phyloP scores from a whole-genome alignment of 208 protist genomes.

The Leishmania tarentolae region DNA sequence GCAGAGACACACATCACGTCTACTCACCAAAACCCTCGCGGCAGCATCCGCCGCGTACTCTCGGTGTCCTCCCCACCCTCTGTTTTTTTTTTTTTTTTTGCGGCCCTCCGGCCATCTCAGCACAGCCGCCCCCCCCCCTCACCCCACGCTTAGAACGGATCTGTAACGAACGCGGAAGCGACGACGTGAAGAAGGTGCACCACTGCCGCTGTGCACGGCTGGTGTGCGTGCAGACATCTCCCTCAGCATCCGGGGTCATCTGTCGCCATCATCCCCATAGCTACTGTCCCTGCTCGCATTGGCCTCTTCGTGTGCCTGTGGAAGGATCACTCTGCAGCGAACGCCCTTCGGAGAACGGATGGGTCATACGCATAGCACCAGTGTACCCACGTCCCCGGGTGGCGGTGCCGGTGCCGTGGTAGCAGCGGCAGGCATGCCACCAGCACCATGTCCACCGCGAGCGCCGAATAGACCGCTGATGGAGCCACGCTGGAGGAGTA shows the following conservation, averaged over 20 bases:
- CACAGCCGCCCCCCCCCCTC: neutral
- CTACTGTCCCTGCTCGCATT: neutral
- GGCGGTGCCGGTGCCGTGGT: neutral
- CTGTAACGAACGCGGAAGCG: neutral
- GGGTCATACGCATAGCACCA: slow-evolving; percentile 15
- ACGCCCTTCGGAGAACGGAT: neutral
- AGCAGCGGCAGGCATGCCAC: too few relatives aligned
- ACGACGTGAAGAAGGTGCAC: neutral
- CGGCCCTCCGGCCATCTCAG: too few relatives aligned
- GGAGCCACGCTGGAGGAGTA: neutral
- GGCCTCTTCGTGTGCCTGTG: neutral
- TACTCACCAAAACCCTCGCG: neutral
- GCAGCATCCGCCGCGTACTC: neutral
- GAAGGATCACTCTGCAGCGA: neutral
- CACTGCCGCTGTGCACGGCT: too few relatives aligned
- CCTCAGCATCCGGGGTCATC: neutral
- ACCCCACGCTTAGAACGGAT: neutral
- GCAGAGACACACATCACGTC: neutral
- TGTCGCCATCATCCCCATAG: neutral
- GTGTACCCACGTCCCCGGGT: neutral
- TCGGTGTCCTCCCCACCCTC: too few relatives aligned
- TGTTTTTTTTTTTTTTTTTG: too few relatives aligned
- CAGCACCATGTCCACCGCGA: neutral
- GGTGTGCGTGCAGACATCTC: neutral
- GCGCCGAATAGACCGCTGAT: neutral